Conservation (phyloP, 352 stramenopile genomes). For the Pythium periplocum region DNA sequence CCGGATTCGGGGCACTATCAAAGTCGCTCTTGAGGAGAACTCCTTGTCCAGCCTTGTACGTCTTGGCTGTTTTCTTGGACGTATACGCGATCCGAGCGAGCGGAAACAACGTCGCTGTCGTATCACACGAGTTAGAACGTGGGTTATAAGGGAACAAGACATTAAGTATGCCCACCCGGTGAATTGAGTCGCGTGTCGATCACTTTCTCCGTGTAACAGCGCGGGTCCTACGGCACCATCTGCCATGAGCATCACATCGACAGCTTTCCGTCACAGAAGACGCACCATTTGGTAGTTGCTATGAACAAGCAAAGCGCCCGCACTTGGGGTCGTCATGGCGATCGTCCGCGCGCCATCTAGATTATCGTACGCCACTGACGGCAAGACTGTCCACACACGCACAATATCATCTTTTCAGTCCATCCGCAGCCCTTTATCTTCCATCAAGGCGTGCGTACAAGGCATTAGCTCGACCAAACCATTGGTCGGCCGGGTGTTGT, state of each 20-base stretch:
- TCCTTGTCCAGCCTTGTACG: slow-evolving; percentile 40
- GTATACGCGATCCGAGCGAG: slow-evolving; percentile 42
- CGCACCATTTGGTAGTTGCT: slow-evolving; percentile 45
- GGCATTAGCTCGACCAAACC: slow-evolving; percentile 18
- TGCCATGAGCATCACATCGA: too few relatives aligned
- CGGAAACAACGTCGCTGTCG: slow-evolving; percentile 16
- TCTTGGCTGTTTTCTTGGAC: slow-evolving; percentile 30
- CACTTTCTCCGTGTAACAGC: slow-evolving; percentile 51
- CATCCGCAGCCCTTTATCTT: not conserved
- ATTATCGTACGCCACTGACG: slow-evolving; percentile 46
- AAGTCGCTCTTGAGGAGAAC: slow-evolving; percentile 35
- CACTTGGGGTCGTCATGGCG: slow-evolving; percentile 31
- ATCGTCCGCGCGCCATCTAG: slow-evolving; percentile 35
- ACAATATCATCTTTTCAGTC: slow-evolving; percentile 1
- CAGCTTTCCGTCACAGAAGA: too few relatives aligned
- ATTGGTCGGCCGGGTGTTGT: slow-evolving; percentile 13
- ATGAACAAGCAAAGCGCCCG: slow-evolving; percentile 39
- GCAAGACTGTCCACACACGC: slow-evolving; percentile 25
- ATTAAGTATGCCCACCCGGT: slow-evolving; percentile 19
- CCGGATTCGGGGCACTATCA: slow-evolving; percentile 25
- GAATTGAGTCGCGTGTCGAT: slow-evolving; percentile 45
- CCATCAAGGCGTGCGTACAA: slow-evolving; percentile 12
- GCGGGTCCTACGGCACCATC: slow-evolving; percentile 27
- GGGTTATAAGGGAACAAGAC: not conserved
- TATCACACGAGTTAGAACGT: too few relatives aligned